These are phyloP conservation scores for Xerocomus nothofagi DNA, from an alignment of 1,284 basidiomycete species.

Conservation along the genomic window DNA sequence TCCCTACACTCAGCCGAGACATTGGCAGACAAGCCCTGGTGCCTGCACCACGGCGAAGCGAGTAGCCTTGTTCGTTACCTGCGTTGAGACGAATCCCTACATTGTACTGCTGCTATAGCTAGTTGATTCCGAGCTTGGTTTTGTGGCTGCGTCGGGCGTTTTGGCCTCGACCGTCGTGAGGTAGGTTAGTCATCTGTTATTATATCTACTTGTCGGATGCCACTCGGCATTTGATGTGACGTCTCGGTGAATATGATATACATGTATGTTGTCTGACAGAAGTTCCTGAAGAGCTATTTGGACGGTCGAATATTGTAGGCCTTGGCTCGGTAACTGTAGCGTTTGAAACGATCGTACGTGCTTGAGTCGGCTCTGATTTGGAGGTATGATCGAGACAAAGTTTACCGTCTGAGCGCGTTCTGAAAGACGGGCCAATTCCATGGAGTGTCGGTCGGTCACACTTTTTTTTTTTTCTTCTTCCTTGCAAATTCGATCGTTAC, in stretches of 20 bases:
- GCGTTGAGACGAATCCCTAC: neutral
- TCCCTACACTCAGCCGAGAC: slow-evolving; percentile 11
- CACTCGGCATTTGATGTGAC: neutral
- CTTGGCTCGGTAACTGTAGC: neutral
- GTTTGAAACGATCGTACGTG: neutral
- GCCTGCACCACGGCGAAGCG: neutral
- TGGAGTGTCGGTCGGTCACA: neutral
- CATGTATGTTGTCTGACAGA: slow-evolving; percentile 6
- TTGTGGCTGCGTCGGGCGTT: neutral
- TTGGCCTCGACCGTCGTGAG: neutral
- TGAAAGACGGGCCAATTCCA: neutral
- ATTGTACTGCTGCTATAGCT: neutral
- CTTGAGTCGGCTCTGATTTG: neutral
- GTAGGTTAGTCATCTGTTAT: neutral
- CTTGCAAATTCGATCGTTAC: slow-evolving; percentile 14
- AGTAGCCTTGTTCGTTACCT: neutral
- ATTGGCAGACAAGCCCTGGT: slow-evolving; percentile 6
- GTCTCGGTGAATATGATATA: slow-evolving; percentile 7
- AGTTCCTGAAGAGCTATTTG: neutral
- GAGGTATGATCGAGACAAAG: neutral
- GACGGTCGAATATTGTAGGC: neutral
- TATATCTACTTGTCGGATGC: slow-evolving; percentile 7
- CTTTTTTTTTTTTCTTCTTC: neutral
- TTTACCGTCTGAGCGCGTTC: neutral
- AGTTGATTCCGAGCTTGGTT: neutral